These are phyloP conservation scores for Kwoniella dendrophila DNA, from an alignment of 768 basidiomycete species.

Conservation along the genomic window DNA sequence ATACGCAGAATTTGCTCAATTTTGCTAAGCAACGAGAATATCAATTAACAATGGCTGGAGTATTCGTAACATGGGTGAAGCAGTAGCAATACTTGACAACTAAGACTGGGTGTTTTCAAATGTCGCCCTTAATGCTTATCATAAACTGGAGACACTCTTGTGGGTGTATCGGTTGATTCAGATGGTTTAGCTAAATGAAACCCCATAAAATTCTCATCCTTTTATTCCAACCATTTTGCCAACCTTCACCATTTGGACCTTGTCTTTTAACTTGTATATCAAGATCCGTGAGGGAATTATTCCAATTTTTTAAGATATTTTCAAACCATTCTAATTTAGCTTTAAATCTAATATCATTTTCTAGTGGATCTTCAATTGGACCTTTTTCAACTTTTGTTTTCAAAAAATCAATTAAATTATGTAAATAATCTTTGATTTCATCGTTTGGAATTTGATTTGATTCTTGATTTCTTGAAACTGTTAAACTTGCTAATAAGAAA, in stretches of 20 bases:
- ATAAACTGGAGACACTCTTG: no score
- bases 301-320: neutral
- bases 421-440: neutral
- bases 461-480: neutral
- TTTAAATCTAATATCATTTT: constrained; percentile 8
- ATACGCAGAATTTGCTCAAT: no score
- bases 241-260: constrained; percentile 8
- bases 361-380: neutral
- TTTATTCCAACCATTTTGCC: constrained; percentile 9
- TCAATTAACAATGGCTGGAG: no score
- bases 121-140: no score
- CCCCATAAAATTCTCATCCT: constrained; percentile 21
- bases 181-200: no score
- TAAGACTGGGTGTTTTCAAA: no score
- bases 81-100: no score
- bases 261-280: neutral
- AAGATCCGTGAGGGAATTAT: neutral
- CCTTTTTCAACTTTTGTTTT: neutral
- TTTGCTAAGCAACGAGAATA: no score
- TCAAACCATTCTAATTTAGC: constrained; percentile 14
- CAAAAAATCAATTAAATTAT: neutral
- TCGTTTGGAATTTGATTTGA: neutral
- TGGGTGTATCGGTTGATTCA: no score
- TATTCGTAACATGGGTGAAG: no score
- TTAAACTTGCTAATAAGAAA: neutral